These are phyloP conservation scores for Claviceps arundinis DNA, from an alignment of 2,329 filamentous ascomycete genomes.

Conservation along the genomic window DNA sequence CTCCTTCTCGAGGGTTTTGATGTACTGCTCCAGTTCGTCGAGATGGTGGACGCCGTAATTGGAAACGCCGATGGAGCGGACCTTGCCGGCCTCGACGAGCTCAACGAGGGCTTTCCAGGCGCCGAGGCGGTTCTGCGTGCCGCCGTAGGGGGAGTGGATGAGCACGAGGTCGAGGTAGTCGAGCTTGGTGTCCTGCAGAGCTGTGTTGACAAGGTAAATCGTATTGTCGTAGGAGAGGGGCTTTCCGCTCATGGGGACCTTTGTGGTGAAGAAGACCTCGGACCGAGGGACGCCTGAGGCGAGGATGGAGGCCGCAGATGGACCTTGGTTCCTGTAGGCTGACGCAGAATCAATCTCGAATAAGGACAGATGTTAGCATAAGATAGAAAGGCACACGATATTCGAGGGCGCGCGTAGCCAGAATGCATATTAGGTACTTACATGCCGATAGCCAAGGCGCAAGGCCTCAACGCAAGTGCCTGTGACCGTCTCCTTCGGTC, in stretches of 20 bases:
- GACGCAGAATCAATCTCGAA: conserved; percentile 39
- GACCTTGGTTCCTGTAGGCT: conserved; percentile 37
- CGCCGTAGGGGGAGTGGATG: conserved; percentile 49
- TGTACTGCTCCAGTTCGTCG: conserved; percentile 45
- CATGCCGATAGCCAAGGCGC: conserved; percentile 39
- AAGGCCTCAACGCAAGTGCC: conserved; percentile 32
- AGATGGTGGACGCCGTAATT: conserved; percentile 54
- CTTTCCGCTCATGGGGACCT: conserved; percentile 30
- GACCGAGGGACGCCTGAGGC: conserved; percentile 28
- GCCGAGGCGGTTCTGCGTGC: conserved; percentile 39
- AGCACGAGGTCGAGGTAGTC: conserved; percentile 56
- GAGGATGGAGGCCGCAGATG: conserved; percentile 31
- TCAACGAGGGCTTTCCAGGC: conserved; percentile 53
- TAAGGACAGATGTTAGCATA: not conserved
- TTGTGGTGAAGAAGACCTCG: conserved; percentile 43
- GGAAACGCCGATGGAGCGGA: conserved; percentile 49
- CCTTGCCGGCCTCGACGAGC: conserved; percentile 45
- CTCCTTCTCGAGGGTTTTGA: conserved; percentile 46
- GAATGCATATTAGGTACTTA: conserved; percentile 8
- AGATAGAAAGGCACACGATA: not conserved
- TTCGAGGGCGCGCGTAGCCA: too few species aligned
- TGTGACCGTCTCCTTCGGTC: conserved; percentile 17
- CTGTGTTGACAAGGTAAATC: conserved; percentile 49
- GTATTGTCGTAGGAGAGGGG: conserved; percentile 46
- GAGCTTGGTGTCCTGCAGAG: conserved; percentile 47